Evolutionary conservation across 805 yeast genomes (phyloP).

Genomic region (Ogataea henricii): DNA sequence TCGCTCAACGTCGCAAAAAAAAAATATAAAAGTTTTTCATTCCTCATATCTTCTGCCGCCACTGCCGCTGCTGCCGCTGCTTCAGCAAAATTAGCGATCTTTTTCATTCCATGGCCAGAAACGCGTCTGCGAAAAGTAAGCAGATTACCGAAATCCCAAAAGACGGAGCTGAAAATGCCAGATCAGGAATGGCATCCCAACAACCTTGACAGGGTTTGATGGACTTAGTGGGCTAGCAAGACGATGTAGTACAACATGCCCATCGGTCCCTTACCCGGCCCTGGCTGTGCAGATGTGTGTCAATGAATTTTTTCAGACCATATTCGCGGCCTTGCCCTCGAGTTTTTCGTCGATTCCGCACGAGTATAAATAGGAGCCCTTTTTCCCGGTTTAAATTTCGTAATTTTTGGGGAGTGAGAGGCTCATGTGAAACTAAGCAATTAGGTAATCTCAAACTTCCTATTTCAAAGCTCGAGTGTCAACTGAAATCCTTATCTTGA

Average conservation of each 20-base stretch:
- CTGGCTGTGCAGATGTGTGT: not conserved
- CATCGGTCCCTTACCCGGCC: conserved; percentile 20
- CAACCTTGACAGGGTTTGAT: too few species aligned
- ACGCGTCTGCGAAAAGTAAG: too few species aligned
- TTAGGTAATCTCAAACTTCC: conserved; percentile 9
- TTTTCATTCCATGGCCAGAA: too few species aligned
- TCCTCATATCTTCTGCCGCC: too few species aligned
- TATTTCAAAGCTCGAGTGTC: not conserved
- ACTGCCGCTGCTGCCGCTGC: too few species aligned
- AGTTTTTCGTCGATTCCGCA: conserved; percentile 2
- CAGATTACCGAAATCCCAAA: too few species aligned
- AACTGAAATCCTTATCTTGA: not conserved
- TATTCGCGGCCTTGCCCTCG: not conserved
- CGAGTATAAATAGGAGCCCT: conserved; percentile 26
- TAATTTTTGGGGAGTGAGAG: conserved; percentile 9
- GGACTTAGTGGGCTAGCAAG: too few species aligned
- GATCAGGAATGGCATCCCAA: too few species aligned
- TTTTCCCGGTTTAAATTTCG: conserved; percentile 16
- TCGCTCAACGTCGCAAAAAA: not conserved
- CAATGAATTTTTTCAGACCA: conserved; percentile 1
- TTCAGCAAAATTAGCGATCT: too few species aligned
- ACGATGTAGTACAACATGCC: too few species aligned
- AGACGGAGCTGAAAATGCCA: too few species aligned
- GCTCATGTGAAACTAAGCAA: conserved; percentile 3
- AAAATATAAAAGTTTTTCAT: too few species aligned